These are phyloP conservation scores for Buddleja alternifolia DNA, from an alignment of 257 asterid species.

Conservation along the genomic window DNA sequence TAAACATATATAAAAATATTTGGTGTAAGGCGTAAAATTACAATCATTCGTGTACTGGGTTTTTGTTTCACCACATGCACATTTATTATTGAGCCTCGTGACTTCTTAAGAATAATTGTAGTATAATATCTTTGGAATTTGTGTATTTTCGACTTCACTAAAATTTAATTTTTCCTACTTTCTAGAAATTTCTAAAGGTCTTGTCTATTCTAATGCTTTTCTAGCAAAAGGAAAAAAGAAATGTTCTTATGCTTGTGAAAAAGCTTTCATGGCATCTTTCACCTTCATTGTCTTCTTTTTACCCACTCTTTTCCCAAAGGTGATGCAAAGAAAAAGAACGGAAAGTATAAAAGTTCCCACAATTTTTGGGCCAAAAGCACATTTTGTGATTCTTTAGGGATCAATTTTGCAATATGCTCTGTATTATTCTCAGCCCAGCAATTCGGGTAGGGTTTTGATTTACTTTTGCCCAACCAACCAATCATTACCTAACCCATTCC, in stretches of 20 bases:
- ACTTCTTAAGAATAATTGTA: too few species aligned
- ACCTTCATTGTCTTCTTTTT: neutral
- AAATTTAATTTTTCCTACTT: too few species aligned
- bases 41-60: too few species aligned
- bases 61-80: too few species aligned
- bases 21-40: too few species aligned
- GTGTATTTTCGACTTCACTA: too few species aligned
- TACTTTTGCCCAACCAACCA: slow-evolving; percentile 16
- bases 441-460: slow-evolving; percentile 27
- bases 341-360: slow-evolving; percentile 3
- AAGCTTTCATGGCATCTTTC: slow-evolving; percentile 18
- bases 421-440: slow-evolving; percentile 26
- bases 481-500: slow-evolving; percentile 5
- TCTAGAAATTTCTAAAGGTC: too few species aligned
- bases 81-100: too few species aligned
- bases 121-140: too few species aligned
- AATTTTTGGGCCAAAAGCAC: neutral
- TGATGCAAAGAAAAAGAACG: slow-evolving; percentile 4
- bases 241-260: neutral
- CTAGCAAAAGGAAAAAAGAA: too few species aligned
- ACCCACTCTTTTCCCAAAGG: neutral
- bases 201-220: neutral
- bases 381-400: slow-evolving; percentile 13
- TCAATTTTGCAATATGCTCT: neutral
- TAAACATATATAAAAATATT: too few species aligned